These are phyloP conservation scores for Phialemoniopsis sp. DNA, from an alignment of 2,329 filamentous ascomycete genomes.

Conservation along the genomic window DNA sequence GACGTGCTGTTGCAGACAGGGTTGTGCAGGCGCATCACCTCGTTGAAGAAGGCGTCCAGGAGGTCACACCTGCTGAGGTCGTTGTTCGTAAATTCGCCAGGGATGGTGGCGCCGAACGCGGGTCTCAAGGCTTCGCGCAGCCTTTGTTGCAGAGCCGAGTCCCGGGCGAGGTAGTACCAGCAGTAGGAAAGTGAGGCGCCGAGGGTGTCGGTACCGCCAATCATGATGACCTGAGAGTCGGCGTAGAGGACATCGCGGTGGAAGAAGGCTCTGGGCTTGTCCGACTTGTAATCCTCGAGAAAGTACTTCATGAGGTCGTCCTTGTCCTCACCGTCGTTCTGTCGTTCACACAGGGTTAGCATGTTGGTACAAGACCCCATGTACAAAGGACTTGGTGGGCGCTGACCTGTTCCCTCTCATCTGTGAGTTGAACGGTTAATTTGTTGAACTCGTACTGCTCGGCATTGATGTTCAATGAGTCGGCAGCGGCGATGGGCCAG, in stretches of 20 bases:
- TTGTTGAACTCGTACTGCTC: slow-evolving; percentile 1
- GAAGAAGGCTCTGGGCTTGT: slow-evolving; percentile 7
- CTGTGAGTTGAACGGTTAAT: background rate
- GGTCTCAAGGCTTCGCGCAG: slow-evolving; percentile 23
- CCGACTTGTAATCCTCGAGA: slow-evolving; percentile 6
- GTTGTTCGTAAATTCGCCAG: background rate
- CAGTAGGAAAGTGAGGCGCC: slow-evolving; percentile 3
- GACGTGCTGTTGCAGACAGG: no score
- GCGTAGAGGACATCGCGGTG: slow-evolving; percentile 3
- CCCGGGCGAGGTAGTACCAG: slow-evolving; percentile 7
- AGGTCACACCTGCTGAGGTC: no score
- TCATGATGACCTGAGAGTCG: slow-evolving; percentile 3
- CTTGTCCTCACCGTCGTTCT: slow-evolving; percentile 2
- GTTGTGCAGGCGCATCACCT: no score
- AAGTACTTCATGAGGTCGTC: slow-evolving; percentile 10
- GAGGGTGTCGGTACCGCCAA: slow-evolving; percentile 8
- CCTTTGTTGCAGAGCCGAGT: slow-evolving; percentile 13
- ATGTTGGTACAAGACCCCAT: no score
- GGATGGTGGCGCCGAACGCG: slow-evolving; percentile 6
- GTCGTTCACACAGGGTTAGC: no score
- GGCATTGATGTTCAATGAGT: background rate
- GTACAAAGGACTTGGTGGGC: no score
- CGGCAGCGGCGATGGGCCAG: slow-evolving; percentile 1
- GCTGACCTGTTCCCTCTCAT: slow-evolving; percentile 2
- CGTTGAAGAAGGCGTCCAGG: no score